Base-by-base conservation (phyloP, 139 green algal species). In the Pedinophyceae sp. region DNA sequence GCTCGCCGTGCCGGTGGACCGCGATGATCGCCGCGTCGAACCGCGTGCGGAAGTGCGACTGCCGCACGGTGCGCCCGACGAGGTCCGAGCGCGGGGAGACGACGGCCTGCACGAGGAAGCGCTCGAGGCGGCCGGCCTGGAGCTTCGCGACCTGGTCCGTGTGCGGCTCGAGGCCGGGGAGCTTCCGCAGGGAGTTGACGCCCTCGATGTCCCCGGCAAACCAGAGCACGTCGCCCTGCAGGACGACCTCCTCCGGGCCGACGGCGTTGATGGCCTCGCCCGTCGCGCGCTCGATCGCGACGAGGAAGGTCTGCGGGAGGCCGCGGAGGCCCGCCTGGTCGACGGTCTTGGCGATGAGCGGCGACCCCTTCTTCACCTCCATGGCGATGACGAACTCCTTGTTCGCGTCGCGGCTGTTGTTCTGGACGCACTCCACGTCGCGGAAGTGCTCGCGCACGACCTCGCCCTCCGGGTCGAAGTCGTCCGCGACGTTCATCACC, bases 191-290 rank as follows among this genome's bases (percentile, higher is more conserved):
- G 26, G 65, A 73, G 20, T 63, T 48, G 24, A 86, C 40, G 17
- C 52, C 67, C 16, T 69, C 60, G 2, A 74, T 16, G 56, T 73
- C 76, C 52, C 80, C 81, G 18, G 74, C 66, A 53, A 93, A 87
- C 70, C 79, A 86, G n/a, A 91, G 71, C 0, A 78, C 48, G 58
- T 93, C 83, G 4, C 66, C 85, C 34, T 43, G 7, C 34, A 43
- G 7, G 34, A 43, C 13, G 10, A 67, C 60, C 54, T 67, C 67
- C n/a, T 76, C 64, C 18, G 60, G 73, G 3, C 45, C 50, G n/a
- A 74, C 71, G 4, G 59, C 67, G 30, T 71, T 59, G 19, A 81
- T 59, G 16, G 53, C 55, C 30, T 54, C 49, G 23, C 60, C 59
- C 19, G 57, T 56, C n/a, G 45, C 27, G 13, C 76, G 47, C 4